Evolutionary conservation across 768 basidiomycete species (phyloP), one percentile per base, ranked within the genome.

Genomic region (Lentinus brumalis): DNA sequence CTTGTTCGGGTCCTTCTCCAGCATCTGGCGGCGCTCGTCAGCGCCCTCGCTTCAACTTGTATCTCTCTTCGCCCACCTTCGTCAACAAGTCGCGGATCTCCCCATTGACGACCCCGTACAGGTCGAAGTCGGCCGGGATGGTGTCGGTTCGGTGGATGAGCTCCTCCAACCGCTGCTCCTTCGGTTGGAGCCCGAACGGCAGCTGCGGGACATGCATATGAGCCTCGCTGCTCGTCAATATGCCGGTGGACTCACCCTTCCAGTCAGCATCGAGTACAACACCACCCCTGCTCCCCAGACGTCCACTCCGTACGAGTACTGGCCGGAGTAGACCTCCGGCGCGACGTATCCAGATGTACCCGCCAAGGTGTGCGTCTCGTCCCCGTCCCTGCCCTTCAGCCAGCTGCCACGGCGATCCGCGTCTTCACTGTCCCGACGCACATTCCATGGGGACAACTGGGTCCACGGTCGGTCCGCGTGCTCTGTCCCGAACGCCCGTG

Each of bases 321-420:
- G 74, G 60, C 78, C 75, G 53, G 75, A 73, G 55, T 74, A 77
- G 7, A 81, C 75, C 63, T 81, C 80, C 6, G 80, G 80, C 16
- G 80, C 76, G 74, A 78, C 77, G 75, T 78, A 81, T 60, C 78
- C 78, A 9, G 78, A 78, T 45, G 79, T 80, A 40, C 80, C 78
- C 18, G 64, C 57, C 41, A 63, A 29, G 35, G 62, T 59, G 57
- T 58, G 52, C 15, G 59, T 60, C 31, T 38, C 35, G 39, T 60
- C 58, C 56, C 18, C 52, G 1, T 49, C 57, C 11, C 54, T 21
- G 31, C 58, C 41, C 8, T 44, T 32, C 47, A 39, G 38, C 30
- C 18, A 38, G 16, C 50, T 31, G 14, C 10, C 29, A 2, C 26
- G 49, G 2, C 18, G 29, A 5, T 56, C 50, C 16, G n/a, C 8